Conservation (phyloP, 441 rosid species). For the Metrosideros polymorpha region DNA sequence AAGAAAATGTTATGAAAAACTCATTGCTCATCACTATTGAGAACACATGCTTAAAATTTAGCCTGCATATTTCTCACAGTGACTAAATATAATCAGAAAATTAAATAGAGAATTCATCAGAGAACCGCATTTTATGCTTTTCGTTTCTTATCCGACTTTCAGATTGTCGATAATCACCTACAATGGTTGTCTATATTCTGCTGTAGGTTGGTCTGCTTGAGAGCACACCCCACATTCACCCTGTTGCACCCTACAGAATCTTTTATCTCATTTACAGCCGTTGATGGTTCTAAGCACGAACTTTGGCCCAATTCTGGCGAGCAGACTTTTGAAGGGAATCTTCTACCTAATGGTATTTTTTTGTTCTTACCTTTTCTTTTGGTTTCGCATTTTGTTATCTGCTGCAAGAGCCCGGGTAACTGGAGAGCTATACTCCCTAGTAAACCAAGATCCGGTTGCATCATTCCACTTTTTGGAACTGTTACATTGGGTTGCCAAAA, state of each 20-base stretch:
- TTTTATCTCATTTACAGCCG: constrained; percentile 57
- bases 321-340: constrained; percentile 47
- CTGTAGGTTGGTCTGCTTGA: constrained; percentile 75
- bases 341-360: constrained; percentile 54
- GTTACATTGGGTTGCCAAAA: neutral
- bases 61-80: neutral
- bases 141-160: neutral
- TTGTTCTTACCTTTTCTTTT: neutral
- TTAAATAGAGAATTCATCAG: neutral
- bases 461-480: neutral
- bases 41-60: neutral
- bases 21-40: neutral
- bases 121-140: neutral
- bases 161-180: neutral
- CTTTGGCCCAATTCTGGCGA: constrained; percentile 69
- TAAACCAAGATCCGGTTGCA: neutral
- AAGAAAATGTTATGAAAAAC: neutral
- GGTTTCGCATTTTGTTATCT: neutral
- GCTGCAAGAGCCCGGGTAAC: neutral
- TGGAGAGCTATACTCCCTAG: neutral
- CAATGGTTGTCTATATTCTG: neutral
- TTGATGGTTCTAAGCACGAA: constrained; percentile 73
- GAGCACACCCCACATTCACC: constrained; percentile 65
- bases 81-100: neutral
- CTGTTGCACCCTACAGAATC: constrained; percentile 71